Conservation (phyloP, 495 filamentous ascomycete genomes). For the Friedmanniomyces simplex region DNA sequence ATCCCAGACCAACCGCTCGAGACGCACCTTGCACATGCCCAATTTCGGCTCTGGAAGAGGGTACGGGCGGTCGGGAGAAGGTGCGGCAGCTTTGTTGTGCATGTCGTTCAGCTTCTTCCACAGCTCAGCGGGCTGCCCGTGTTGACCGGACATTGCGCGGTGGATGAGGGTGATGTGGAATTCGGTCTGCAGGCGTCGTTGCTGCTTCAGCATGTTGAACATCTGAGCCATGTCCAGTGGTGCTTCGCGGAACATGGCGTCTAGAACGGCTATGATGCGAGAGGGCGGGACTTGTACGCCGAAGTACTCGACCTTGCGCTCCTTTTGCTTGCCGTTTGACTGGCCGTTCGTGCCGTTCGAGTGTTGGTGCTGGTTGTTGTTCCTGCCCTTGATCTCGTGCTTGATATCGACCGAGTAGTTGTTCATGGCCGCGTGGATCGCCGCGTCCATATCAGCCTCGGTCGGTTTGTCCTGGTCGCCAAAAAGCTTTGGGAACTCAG, state of each 20-base stretch:
- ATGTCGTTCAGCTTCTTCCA: slow-evolving; percentile 56
- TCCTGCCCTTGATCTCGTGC: slow-evolving; percentile 51
- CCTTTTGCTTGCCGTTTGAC: slow-evolving; percentile 23
- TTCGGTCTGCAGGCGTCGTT: slow-evolving; percentile 62
- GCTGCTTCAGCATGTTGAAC: slow-evolving; percentile 62
- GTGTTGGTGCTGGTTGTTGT: slow-evolving; percentile 10
- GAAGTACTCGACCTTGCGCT: slow-evolving; percentile 72
- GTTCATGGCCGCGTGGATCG: slow-evolving; percentile 63
- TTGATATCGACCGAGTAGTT: slow-evolving; percentile 69
- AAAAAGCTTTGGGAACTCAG: slow-evolving; percentile 65
- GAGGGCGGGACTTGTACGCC: slow-evolving; percentile 50
- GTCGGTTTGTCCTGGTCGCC: slow-evolving; percentile 50
- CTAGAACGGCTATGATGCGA: slow-evolving; percentile 50
- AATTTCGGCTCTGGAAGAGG: slow-evolving; percentile 33
- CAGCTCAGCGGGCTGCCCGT: slow-evolving; percentile 47
- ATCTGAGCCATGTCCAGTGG: slow-evolving; percentile 46
- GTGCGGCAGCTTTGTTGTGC: slow-evolving; percentile 15
- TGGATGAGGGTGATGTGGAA: slow-evolving; percentile 96
- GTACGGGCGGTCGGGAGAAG: background rate
- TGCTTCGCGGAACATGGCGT: slow-evolving; percentile 51
- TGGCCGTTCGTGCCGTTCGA: background rate
- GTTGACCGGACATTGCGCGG: slow-evolving; percentile 46
- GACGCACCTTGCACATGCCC: slow-evolving; percentile 43
- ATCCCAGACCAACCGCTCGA: slow-evolving; percentile 70
- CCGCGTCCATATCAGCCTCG: slow-evolving; percentile 64